Conservation (phyloP, 2,329 filamentous ascomycete species). For the Verticillium dahliae region DNA sequence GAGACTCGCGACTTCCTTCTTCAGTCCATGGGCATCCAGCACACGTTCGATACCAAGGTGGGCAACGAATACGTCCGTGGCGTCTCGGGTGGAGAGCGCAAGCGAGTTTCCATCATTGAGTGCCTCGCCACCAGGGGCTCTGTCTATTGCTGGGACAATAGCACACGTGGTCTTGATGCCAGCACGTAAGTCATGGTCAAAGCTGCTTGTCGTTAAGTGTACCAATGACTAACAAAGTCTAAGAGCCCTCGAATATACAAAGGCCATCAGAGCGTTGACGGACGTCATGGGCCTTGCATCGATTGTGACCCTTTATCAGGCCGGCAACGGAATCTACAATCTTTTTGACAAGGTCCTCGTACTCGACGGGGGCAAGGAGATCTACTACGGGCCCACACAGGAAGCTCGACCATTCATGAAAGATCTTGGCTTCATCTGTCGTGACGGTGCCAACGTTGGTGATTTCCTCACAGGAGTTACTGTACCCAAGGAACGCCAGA, state of each 20-base stretch:
- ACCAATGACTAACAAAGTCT: not conserved
- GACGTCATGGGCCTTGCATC: constrained; percentile 53
- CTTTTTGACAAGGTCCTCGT: constrained; percentile 66
- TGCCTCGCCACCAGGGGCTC: constrained; percentile 50
- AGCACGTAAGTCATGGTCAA: constrained; percentile 36
- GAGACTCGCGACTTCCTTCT: constrained; percentile 49
- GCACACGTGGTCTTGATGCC: constrained; percentile 58
- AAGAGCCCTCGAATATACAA: constrained; percentile 52
- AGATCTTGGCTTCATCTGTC: constrained; percentile 54
- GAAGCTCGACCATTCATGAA: constrained; percentile 61
- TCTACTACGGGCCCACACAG: constrained; percentile 56
- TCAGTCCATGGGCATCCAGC: constrained; percentile 48
- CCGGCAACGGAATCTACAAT: constrained; percentile 62
- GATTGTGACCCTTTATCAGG: constrained; percentile 63
- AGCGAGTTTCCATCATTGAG: constrained; percentile 64
- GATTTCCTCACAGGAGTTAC: constrained; percentile 63
- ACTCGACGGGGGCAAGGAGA: constrained; percentile 57
- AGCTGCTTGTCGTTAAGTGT: not conserved
- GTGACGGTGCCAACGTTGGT: constrained; percentile 54
- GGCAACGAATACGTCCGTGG: constrained; percentile 61
- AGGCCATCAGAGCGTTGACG: constrained; percentile 56
- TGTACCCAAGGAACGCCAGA: constrained; percentile 60
- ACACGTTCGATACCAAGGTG: constrained; percentile 59
- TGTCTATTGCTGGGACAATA: constrained; percentile 63
- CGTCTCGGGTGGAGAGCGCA: constrained; percentile 62